Conservation (phyloP, 2,329 filamentous ascomycete genomes). For the Talaromyces marneffei region DNA sequence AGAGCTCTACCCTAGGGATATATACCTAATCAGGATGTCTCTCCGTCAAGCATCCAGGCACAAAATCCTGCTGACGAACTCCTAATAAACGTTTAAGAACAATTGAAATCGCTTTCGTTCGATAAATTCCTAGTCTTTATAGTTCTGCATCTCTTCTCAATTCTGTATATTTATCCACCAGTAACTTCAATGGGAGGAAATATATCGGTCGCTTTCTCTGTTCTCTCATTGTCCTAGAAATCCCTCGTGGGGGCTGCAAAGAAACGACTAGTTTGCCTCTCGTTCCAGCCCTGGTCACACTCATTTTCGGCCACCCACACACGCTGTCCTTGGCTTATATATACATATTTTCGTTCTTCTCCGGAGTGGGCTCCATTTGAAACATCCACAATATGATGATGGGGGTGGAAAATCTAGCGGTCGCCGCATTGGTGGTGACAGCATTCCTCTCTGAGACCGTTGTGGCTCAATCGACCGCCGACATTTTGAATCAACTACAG, state of each 20-base stretch:
- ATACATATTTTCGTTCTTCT: neutral
- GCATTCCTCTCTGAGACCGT: neutral
- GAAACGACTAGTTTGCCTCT: neutral
- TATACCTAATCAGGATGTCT: constrained; percentile 3
- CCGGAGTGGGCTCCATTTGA: neutral
- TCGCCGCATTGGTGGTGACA: constrained; percentile 1
- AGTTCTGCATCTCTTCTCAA: neutral
- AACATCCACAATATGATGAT: neutral
- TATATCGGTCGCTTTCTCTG: neutral
- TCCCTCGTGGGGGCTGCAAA: neutral
- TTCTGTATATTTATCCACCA: neutral
- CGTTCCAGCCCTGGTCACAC: neutral
- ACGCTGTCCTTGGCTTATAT: neutral
- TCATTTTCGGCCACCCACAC: neutral
- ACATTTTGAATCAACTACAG: constrained; percentile 1
- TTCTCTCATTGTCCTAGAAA: neutral
- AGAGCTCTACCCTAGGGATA: neutral
- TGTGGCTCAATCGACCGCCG: neutral
- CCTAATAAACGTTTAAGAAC: neutral
- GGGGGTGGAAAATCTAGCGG: neutral
- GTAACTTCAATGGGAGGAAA: neutral
- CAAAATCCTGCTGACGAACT: neutral
- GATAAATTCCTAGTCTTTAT: neutral
- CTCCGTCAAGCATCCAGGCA: neutral
- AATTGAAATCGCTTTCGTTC: neutral